Evolutionary conservation across 2,329 filamentous ascomycete genomes (phyloP), one percentile per base, ranked within the genome.

Genomic region (Balansia obtecta): DNA sequence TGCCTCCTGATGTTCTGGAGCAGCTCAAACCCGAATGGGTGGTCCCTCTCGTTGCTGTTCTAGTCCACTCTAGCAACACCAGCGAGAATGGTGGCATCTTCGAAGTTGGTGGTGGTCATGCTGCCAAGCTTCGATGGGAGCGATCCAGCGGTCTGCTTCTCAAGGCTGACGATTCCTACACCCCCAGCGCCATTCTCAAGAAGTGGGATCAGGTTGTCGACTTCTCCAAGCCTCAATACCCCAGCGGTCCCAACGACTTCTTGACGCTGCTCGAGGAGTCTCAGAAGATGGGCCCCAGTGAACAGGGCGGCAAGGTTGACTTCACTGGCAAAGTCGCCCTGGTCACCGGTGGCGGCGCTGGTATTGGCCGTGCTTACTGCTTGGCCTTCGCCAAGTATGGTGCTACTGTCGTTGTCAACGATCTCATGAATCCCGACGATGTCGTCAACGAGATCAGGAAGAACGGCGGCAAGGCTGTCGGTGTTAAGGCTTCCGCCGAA

Each of bases 121-220:
- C 94, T 52, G 87, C 91, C 58, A 97, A 97, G 77, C 71, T 95
- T 53, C 81, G 93, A 63, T 98, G 93, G 93, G 88, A 98, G 77
- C 85, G 93, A 56, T 83, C 93, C 50, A 84, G 81, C 66, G 93
- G 93, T 69, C 85, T 88, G 54, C 77, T 97, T 39, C 80, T 96
- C 63, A 94, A 91, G 75, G 83, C 88, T 50, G 93, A 97, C 68
- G 80, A 85, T 61, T 83, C 79, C 56, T 86, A 95, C 68, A 97
- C 91, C 6, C 87, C 93, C 11, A 85, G 86, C 57, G 89, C 90
- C 53, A 76, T 98, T 57, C 75, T 95, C 56, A 83, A 86, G 71
- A 89, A 91, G 70, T 98, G 93, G 93, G 77, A 85, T 63, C 77
- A 89, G 64, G 82, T 97, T 57, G 80, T 80, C 60, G 85, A 97